Conservation (phyloP, 148 eudicot genomes). For the Arbutus unedo region DNA sequence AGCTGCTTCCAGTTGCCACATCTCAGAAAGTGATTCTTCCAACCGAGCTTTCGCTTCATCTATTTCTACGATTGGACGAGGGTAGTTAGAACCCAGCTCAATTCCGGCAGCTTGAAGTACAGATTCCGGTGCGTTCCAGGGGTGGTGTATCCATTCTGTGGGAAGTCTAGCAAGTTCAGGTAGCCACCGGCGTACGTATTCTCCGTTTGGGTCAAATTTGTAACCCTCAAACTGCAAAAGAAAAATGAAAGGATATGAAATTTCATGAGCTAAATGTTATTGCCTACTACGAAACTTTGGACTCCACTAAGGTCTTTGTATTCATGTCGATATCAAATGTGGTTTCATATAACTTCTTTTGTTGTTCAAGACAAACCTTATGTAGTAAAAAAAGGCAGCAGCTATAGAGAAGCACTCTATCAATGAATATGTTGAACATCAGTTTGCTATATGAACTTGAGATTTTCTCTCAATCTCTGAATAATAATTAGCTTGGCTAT, state of each 20-base stretch:
- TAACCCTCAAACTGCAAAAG: conserved; percentile 77
- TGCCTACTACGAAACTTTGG: neutral
- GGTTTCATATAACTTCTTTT: neutral
- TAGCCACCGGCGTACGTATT: conserved; percentile 92
- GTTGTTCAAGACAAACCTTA: neutral
- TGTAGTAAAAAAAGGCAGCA: neutral
- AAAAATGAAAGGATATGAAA: neutral
- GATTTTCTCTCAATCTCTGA: neutral
- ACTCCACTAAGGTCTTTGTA: neutral
- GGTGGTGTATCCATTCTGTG: conserved; percentile 98
- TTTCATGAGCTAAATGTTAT: neutral
- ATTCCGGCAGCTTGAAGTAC: conserved; percentile 95
- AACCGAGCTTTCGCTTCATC: conserved; percentile 80
- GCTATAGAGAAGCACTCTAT: neutral
- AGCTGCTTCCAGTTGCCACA: conserved; percentile 89
- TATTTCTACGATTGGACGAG: conserved; percentile 82
- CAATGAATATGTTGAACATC: neutral
- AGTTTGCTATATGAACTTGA: neutral
- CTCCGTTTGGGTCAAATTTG: conserved; percentile 92
- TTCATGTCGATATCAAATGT: neutral
- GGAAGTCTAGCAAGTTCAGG: conserved; percentile 95
- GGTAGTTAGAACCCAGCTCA: conserved; percentile 91
- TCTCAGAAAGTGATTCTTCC: conserved; percentile 67
- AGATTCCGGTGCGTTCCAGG: conserved; percentile 88
- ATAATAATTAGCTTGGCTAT: neutral